Evolutionary conservation across 2,329 filamentous ascomycete genomes (phyloP).

Genomic region (Emergomyces africanus): DNA sequence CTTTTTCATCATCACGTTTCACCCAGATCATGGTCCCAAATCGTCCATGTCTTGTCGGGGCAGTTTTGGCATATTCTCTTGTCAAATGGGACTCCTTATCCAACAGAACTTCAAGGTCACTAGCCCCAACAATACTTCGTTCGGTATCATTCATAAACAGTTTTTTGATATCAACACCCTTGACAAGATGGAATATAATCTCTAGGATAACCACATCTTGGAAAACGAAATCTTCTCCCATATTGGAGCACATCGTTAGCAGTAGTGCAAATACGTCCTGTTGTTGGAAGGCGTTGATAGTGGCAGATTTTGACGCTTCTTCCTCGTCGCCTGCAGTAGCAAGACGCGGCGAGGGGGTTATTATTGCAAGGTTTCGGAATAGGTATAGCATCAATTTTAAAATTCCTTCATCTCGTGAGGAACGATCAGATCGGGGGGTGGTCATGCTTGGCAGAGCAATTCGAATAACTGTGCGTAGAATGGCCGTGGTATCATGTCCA

Average conservation of each 20-base stretch:
- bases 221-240: constrained; percentile 81
- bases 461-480: constrained; percentile 69
- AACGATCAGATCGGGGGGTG: constrained; percentile 59
- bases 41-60: constrained; percentile 77
- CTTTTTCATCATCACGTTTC: constrained; percentile 70
- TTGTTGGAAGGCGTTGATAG: constrained; percentile 76
- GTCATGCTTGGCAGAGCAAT: constrained; percentile 80
- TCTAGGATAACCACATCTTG: constrained; percentile 88
- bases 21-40: constrained; percentile 99
- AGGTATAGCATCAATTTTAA: constrained; percentile 86
- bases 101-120: constrained; percentile 63
- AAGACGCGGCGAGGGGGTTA: constrained; percentile 58
- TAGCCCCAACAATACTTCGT: constrained; percentile 52
- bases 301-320: constrained; percentile 74
- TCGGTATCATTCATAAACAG: constrained; percentile 74
- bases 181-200: constrained; percentile 82
- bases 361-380: constrained; percentile 76
- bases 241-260: constrained; percentile 78
- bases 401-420: constrained; percentile 72
- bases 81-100: constrained; percentile 76
- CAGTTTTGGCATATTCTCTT: constrained; percentile 60
- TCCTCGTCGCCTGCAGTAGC: constrained; percentile 78
- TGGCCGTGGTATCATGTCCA: constrained; percentile 62
- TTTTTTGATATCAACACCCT: constrained; percentile 71
- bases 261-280: constrained; percentile 84